phyloP scores from a whole-genome alignment of 208 protist genomes.

The Leptomonas pyrrhocoris region DNA sequence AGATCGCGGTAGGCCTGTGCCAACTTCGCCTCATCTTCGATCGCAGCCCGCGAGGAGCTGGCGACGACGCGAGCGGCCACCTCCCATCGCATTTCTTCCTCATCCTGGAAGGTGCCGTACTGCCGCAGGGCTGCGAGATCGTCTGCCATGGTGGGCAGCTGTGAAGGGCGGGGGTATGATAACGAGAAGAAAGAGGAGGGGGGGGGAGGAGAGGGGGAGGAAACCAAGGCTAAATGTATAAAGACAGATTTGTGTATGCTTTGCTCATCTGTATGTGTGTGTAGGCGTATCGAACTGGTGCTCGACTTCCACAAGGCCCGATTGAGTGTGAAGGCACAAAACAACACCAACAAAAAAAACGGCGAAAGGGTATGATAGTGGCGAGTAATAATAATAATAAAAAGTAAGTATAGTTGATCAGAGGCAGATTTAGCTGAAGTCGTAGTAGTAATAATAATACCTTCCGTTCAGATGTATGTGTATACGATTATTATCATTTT shows the following conservation, averaged over 20 bases:
- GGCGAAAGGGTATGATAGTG: too few species aligned
- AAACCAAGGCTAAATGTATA: too few species aligned
- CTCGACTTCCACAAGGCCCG: too few species aligned
- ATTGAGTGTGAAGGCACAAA: too few species aligned
- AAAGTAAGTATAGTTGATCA: too few species aligned
- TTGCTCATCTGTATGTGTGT: background rate
- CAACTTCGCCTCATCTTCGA: constrained; percentile 53
- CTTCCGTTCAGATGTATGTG: too few species aligned
- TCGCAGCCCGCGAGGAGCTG: constrained; percentile 28
- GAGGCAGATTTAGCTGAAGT: too few species aligned
- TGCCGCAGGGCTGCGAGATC: constrained; percentile 42
- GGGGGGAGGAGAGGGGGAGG: background rate
- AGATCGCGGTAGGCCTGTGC: constrained; percentile 43
- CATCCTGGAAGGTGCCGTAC: constrained; percentile 53
- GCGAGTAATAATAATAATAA: too few species aligned
- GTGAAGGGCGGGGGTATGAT: too few species aligned
- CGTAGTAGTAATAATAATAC: too few species aligned
- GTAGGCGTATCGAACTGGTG: background rate
- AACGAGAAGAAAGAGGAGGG: background rate
- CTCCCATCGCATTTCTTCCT: constrained; percentile 53
- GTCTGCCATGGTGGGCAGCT: constrained; percentile 35
- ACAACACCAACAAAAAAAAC: background rate
- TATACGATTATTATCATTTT: too few species aligned
- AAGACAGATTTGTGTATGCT: background rate
- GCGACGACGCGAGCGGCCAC: constrained; percentile 60